Percentiles rank a stretch among this genome's conserved stretches.
Conservation (phyloP, 192 early-diverging fungal genomes). For the Diversispora epigaea region DNA sequence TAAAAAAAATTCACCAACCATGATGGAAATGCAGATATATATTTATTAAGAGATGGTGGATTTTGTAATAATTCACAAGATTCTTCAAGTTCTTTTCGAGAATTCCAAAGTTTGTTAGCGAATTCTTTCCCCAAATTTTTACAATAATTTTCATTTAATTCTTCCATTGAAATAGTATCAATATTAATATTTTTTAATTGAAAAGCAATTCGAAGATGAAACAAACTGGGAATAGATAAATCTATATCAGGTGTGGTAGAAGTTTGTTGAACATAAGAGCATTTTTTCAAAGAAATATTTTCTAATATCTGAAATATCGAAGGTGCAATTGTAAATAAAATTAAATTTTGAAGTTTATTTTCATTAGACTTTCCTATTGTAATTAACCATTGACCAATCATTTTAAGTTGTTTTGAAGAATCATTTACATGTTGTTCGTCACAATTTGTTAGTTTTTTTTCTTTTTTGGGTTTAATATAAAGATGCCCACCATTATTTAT, state of each 20-base stretch:
- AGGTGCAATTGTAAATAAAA: not conserved
- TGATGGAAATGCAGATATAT: not conserved
- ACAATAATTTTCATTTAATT: not conserved
- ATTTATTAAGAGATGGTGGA: not conserved
- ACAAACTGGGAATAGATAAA: not conserved
- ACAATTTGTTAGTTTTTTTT: not conserved
- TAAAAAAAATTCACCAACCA: not conserved
- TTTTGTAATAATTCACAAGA: not conserved
- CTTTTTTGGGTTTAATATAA: not conserved
- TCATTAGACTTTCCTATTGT: not conserved
- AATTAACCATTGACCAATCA: not conserved
- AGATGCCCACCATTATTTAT: not conserved
- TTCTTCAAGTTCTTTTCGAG: not conserved
- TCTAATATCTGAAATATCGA: not conserved
- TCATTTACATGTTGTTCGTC: not conserved
- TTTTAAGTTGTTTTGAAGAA: not conserved
- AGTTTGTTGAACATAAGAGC: no score
- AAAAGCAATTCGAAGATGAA: not conserved
- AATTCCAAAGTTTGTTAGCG: not conserved
- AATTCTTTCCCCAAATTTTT: not conserved
- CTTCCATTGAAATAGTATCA: not conserved
- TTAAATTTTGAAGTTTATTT: not conserved
- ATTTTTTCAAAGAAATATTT: not conserved
- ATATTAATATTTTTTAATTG: constrained; percentile 5
- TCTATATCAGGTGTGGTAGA: not conserved